phyloP scores from a whole-genome alignment of 768 basidiomycete genomes.

The Cystofilobasidium ferigula region DNA sequence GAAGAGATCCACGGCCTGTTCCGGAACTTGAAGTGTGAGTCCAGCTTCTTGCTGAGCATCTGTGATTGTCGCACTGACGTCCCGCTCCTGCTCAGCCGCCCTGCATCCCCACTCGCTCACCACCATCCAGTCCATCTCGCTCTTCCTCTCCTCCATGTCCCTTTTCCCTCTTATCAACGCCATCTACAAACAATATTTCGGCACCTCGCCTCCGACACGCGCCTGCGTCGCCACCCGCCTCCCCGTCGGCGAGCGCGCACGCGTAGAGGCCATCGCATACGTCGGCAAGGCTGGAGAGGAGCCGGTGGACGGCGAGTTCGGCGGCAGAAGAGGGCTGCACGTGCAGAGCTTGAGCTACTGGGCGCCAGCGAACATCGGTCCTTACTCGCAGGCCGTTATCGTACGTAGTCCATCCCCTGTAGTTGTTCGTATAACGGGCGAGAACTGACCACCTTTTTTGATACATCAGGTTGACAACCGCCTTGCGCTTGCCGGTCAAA shows the following conservation, averaged over 20 bases:
- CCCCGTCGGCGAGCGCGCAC: constrained; percentile 48
- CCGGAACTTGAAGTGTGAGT: constrained; percentile 50
- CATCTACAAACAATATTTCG: constrained; percentile 71
- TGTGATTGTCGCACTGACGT: neutral
- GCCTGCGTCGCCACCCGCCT: constrained; percentile 83
- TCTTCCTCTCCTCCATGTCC: constrained; percentile 66
- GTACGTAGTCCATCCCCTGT: constrained; percentile 43
- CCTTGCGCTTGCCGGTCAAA: constrained; percentile 89
- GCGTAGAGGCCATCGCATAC: constrained; percentile 74
- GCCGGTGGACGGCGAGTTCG: constrained; percentile 34
- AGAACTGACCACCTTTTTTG: neutral
- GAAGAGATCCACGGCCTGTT: constrained; percentile 67
- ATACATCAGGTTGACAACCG: constrained; percentile 53
- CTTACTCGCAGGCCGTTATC: constrained; percentile 84
- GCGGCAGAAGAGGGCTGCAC: constrained; percentile 60
- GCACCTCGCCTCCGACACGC: constrained; percentile 79
- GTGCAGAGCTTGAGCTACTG: constrained; percentile 95
- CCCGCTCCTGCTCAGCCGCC: constrained; percentile 26
- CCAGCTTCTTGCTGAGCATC: neutral
- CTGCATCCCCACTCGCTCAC: constrained; percentile 50
- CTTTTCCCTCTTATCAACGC: constrained; percentile 66
- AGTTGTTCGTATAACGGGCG: neutral
- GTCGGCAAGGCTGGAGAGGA: constrained; percentile 32
- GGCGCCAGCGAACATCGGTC: constrained; percentile 98
- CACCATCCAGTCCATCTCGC: constrained; percentile 63